Evolutionary conservation across 805 yeast species (phyloP), one percentile per base, ranked within the genome.

Genomic region (Monosporozyma aquatica): DNA sequence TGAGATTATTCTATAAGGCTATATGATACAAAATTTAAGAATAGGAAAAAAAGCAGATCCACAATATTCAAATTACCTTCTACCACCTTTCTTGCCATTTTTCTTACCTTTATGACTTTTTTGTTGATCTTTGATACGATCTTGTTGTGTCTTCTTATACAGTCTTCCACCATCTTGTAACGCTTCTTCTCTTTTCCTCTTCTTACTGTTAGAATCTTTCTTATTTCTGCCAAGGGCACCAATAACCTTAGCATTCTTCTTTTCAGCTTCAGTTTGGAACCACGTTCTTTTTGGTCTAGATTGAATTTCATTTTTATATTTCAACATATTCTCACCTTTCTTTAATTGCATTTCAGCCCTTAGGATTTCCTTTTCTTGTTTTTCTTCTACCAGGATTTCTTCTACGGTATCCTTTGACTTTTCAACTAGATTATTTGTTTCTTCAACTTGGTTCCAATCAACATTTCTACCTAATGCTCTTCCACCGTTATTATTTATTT

Each of bases 281-380:
- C 99, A 92, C 0, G 98, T 92, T 67, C 99, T 78, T 64, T 76
- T 87, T 26, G 98, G 97, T 56, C 97, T 76, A 1, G 95, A 69
- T 50, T 76, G 74, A 56, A 92, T 92, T 64, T 92, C 97, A 41
- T 75, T 75, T 51, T 78, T 76, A 54, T 84, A 87, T 57, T 75
- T 82, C 48, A 92, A 66, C 60, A 92, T 54, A 62, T 92, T 92
- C 55, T 82, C 83, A 43, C 95, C 95, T 62, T 83, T 86, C 49
- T 74, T 75, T 37, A 90, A 64, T 60, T 92, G 92, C 83, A 87
- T 82, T 67, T 92, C 98, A 1, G 97, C 97, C 43, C 75, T 76
- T 23, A 86, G 61, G 40, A 90, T 69, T 59, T 87, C 94, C 65
- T 90, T 90, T 53, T 85, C 95, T 50, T 77, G 75, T 62, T 87